Percentiles rank a stretch among this genome's conserved stretches.
phyloP scores from a whole-genome alignment of 2,329 filamentous ascomycete species.

The Epichloe sibirici region DNA sequence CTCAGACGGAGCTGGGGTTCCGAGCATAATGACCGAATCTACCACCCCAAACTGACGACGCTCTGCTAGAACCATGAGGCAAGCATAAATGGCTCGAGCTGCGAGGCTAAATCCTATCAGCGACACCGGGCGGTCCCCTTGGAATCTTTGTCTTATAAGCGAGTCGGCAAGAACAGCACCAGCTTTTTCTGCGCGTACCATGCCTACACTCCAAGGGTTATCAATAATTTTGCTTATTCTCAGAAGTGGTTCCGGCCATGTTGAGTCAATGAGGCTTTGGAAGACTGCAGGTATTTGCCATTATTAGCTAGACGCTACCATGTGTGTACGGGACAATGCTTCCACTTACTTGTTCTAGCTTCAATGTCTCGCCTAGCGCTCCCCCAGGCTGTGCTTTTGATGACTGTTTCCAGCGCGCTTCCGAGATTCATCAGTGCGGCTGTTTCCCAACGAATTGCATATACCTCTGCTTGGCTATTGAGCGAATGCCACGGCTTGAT shows the following conservation, averaged over 20 bases:
- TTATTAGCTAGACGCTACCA: neutral
- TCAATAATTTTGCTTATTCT: constrained; percentile 65
- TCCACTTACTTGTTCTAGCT: constrained; percentile 32
- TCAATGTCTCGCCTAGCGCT: constrained; percentile 44
- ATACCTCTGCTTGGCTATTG: constrained; percentile 62
- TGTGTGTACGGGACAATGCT: neutral
- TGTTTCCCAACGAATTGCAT: constrained; percentile 74
- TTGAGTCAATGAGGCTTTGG: constrained; percentile 41
- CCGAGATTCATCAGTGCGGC: constrained; percentile 68
- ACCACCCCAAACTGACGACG: constrained; percentile 74
- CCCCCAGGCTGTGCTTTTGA: constrained; percentile 71
- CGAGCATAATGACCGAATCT: constrained; percentile 77
- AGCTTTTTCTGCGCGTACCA: constrained; percentile 63
- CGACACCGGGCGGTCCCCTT: constrained; percentile 71
- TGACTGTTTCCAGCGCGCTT: constrained; percentile 61
- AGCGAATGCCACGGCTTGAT: constrained; percentile 64
- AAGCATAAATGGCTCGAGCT: constrained; percentile 72
- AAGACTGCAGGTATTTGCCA: constrained; percentile 28
- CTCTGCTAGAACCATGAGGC: constrained; percentile 67
- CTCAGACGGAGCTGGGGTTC: constrained; percentile 64
- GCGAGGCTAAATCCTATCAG: constrained; percentile 75
- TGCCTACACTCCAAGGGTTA: constrained; percentile 68
- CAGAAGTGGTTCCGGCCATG: constrained; percentile 51
- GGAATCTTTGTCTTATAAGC: constrained; percentile 61
- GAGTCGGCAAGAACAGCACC: constrained; percentile 65